Evolutionary conservation across 768 basidiomycete genomes (phyloP).

Genomic region (Bullera alba): DNA sequence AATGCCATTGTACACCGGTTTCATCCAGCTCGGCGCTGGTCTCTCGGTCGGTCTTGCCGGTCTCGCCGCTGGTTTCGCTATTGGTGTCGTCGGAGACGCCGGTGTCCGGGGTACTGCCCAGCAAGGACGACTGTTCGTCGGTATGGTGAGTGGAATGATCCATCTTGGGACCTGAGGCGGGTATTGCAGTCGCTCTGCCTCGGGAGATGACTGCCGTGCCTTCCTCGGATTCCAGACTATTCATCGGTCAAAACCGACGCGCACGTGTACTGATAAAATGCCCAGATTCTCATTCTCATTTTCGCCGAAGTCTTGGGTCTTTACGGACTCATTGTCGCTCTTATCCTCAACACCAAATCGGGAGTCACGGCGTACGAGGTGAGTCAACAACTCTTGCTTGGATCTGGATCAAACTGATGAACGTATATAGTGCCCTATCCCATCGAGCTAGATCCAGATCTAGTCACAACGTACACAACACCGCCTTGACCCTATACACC

Average conservation of each 20-base stretch:
- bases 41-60: constrained; percentile 89
- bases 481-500: too few species aligned
- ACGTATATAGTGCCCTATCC: background rate
- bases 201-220: background rate
- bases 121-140: constrained; percentile 86
- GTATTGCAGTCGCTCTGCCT: background rate
- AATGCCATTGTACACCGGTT: constrained; percentile 86
- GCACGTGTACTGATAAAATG: background rate
- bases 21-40: constrained; percentile 58
- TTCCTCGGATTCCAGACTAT: background rate
- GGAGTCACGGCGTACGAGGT: constrained; percentile 33
- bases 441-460: background rate
- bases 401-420: background rate
- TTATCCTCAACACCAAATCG: constrained; percentile 79
- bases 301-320: constrained; percentile 68
- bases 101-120: constrained; percentile 97
- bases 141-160: constrained; percentile 55
- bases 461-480: too few species aligned
- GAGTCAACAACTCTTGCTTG: constrained; percentile 4
- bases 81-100: constrained; percentile 98
- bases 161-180: background rate
- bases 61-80: constrained; percentile 47
- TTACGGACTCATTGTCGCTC: constrained; percentile 89
- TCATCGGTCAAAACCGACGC: background rate
- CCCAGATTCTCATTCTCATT: constrained; percentile 89